Conservation (phyloP, 2,329 filamentous ascomycete species). For the Verticillium klebahnii region DNA sequence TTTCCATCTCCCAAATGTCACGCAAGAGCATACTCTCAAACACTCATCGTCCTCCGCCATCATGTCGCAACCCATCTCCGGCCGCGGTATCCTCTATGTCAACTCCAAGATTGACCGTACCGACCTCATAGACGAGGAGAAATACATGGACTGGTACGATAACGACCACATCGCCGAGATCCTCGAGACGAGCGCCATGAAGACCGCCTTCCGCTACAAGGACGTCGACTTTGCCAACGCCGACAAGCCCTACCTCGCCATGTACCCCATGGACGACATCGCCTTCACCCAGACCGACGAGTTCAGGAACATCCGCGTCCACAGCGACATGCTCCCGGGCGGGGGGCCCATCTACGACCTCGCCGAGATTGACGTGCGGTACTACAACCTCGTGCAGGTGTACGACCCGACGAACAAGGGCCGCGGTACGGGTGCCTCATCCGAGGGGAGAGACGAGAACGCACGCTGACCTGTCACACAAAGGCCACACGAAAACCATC, state of each 20-base stretch:
- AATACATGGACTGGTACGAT: slow-evolving; percentile 32
- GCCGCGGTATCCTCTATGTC: slow-evolving; percentile 25
- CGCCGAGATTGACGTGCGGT: slow-evolving; percentile 15
- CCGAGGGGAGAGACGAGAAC: neutral
- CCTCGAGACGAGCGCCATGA: slow-evolving; percentile 24
- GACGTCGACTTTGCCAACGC: slow-evolving; percentile 18
- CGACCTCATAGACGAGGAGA: slow-evolving; percentile 22
- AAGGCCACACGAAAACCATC: slow-evolving; percentile 14
- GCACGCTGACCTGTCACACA: neutral
- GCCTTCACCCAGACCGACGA: slow-evolving; percentile 25
- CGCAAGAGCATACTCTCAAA: neutral
- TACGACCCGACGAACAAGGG: slow-evolving; percentile 16
- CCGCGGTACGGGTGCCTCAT: slow-evolving; percentile 7
- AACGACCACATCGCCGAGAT: slow-evolving; percentile 32
- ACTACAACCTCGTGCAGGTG: slow-evolving; percentile 16
- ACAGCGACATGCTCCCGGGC: slow-evolving; percentile 21
- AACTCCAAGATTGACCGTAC: slow-evolving; percentile 18
- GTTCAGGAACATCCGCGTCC: slow-evolving; percentile 26
- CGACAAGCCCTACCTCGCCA: slow-evolving; percentile 26
- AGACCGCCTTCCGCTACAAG: slow-evolving; percentile 25
- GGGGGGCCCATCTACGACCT: slow-evolving; percentile 16
- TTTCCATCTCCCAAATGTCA: too few species aligned
- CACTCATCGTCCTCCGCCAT: neutral
- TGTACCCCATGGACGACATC: slow-evolving; percentile 29
- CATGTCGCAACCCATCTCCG: slow-evolving; percentile 7